A percentile compares a stretch with the other conserved stretches of the same genome.
These are phyloP conservation scores for Fomitopsis serialis DNA, from an alignment of 768 basidiomycete genomes.

Conservation along the genomic window DNA sequence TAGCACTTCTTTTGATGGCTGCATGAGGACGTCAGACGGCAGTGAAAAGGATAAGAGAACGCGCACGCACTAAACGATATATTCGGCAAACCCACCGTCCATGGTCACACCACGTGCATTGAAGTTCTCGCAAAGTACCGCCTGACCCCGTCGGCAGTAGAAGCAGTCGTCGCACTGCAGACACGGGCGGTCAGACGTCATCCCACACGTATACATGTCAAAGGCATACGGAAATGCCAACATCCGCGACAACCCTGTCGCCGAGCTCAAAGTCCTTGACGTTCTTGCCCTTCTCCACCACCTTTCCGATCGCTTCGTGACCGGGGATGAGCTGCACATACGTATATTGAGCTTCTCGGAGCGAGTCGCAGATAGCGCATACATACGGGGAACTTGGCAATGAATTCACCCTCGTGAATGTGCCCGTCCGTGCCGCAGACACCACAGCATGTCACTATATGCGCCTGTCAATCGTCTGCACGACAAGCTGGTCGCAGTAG, in stretches of 20 bases:
- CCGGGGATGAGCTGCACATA: slow-evolving; percentile 57
- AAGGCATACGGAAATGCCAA: slow-evolving; percentile 57
- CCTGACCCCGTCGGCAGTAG: slow-evolving; percentile 79
- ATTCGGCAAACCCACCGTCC: slow-evolving; percentile 89
- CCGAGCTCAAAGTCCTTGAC: slow-evolving; percentile 74
- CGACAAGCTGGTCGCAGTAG: not conserved
- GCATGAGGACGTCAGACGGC: not conserved
- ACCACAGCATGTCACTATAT: slow-evolving; percentile 23
- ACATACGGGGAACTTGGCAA: slow-evolving; percentile 61
- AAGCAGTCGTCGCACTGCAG: slow-evolving; percentile 77
- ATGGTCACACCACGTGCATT: slow-evolving; percentile 72
- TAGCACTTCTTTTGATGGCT: slow-evolving; percentile 76
- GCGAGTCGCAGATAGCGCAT: not conserved
- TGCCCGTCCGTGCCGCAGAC: slow-evolving; percentile 70
- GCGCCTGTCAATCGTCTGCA: not conserved
- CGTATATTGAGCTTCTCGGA: not conserved
- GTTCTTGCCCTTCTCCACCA: slow-evolving; percentile 74
- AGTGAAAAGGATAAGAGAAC: not conserved
- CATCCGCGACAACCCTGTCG: slow-evolving; percentile 84
- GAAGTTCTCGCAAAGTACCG: slow-evolving; percentile 83
- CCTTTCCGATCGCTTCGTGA: slow-evolving; percentile 68
- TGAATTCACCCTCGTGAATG: slow-evolving; percentile 62
- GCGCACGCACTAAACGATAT: slow-evolving; percentile 78
- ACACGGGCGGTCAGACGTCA: slow-evolving; percentile 2
- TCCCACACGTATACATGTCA: not conserved